Evolutionary conservation across 1,284 basidiomycete species (phyloP), one percentile per base, ranked within the genome.

Genomic region (Porodaedalea pini): DNA sequence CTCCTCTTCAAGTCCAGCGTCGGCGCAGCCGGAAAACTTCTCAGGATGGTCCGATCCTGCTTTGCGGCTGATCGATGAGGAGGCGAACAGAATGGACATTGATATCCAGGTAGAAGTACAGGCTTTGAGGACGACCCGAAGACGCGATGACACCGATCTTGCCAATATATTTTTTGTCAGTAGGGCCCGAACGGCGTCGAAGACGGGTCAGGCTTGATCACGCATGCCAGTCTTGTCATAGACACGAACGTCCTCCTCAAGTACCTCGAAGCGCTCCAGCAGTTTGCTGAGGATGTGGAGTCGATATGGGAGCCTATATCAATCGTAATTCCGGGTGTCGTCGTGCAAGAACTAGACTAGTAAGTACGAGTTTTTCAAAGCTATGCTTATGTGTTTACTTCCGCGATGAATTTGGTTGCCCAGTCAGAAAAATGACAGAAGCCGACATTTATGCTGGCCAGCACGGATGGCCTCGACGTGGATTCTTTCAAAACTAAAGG

Each of bases 171-270:
- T 3, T 25, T 41, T 21, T 23, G 21, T 45, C n/a, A 51, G 39
- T 43, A 53, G 44, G 37, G 21, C n/a, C 23, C 45, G 41, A 39
- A 15, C 29, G n/a, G 25, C 15, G 13, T 41, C 17, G n/a, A 53
- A n/a, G 19, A 45, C 2, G 32, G 34, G 11, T 21, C 50, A 23
- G 11, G 17, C 23, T 44, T 11, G 23, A 21, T 13, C 39, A 25
- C 43, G 25, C 19, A 49, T 15, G 69, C 73, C 13, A 80, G 78
- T 62, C 65, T 90, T 43, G 78, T 90, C 17, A 65, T 88, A 34
- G 88, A 90, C 66, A 90, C 88, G 25, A 90, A 90, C 64, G 78
- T 90, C 59, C 71, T 90, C 15, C 70, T 90, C 59, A 78, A 83
- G 65, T 75, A 82, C 63, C 78, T 88, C 58, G 79, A 83, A 54